Conservation (phyloP, 1,284 basidiomycete species). For the Malassezia psittaci region DNA sequence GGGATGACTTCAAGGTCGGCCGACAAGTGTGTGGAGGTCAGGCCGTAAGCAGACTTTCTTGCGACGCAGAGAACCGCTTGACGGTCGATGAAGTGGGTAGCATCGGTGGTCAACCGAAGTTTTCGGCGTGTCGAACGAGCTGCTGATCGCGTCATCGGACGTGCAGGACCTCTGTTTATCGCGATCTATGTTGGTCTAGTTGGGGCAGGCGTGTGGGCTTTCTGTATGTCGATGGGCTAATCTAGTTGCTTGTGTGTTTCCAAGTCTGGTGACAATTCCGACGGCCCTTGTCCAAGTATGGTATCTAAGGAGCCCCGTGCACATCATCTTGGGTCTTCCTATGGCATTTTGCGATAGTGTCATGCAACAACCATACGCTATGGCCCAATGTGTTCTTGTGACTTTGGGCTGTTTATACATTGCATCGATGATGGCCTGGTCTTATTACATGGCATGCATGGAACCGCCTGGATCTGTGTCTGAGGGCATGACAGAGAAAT, state of each 20-base stretch:
- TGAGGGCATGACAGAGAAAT: slow-evolving; percentile 24
- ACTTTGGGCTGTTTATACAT: slow-evolving; percentile 63
- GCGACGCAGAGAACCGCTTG: too few species aligned
- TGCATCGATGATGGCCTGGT: slow-evolving; percentile 63
- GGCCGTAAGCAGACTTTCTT: too few species aligned
- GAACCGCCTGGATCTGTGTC: slow-evolving; percentile 50
- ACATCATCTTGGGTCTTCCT: slow-evolving; percentile 29
- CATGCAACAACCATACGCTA: slow-evolving; percentile 16
- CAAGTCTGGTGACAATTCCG: slow-evolving; percentile 24
- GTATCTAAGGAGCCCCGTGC: slow-evolving; percentile 27
- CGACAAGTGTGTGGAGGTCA: not conserved
- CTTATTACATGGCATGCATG: slow-evolving; percentile 76
- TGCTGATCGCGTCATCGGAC: slow-evolving; percentile 6
- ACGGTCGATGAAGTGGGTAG: slow-evolving; percentile 3
- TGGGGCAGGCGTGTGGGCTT: slow-evolving; percentile 10
- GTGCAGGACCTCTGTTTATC: slow-evolving; percentile 8
- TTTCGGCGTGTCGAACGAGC: slow-evolving; percentile 13
- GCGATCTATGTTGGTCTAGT: slow-evolving; percentile 13
- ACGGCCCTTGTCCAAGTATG: slow-evolving; percentile 23
- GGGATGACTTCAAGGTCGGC: not conserved
- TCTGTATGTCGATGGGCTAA: slow-evolving; percentile 11
- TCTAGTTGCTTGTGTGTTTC: slow-evolving; percentile 28
- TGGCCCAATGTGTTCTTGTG: slow-evolving; percentile 23
- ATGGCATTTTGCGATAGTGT: slow-evolving; percentile 20
- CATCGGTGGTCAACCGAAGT: slow-evolving; percentile 3